Evolutionary conservation across 2,329 filamentous ascomycete genomes (phyloP), one percentile per base, ranked within the genome.

Genomic region (Trichophyton benhamiae): DNA sequence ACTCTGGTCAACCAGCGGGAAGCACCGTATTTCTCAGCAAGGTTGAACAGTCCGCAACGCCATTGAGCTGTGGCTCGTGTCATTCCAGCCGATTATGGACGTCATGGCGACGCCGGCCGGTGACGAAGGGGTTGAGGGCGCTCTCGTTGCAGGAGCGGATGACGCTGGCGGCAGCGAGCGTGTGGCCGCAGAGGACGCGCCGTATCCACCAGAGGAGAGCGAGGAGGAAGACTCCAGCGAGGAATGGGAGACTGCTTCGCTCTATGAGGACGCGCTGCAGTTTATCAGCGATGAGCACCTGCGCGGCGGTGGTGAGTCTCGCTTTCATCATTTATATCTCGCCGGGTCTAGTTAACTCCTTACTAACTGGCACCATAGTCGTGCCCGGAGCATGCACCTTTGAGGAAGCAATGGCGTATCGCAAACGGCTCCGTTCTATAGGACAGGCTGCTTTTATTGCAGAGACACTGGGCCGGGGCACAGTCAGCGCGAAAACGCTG

Each of bases 371-470:
- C 59, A 53, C 61, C 61, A 59, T 68, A 73, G 72, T 75, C n/a
- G 72, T 75, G 15, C 72, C 81, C 42, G 80, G 81, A 63, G 76
- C 76, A 27, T 89, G 86, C 74, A 85, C 84, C 0, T 78, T 84
- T 9, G 83, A 88, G 65, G 87, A 95, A 75, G 84, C 87, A 27
- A 77, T 81, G 63, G 77, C 79, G 17, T 87, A 86, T 70, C 85
- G 88, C 66, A 82, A 86, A 67, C 81, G 87, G 65, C 79, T 96
- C 63, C 87, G 87, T 70, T 80, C 84, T 59, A 79, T 91, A 64
- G 91, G 91, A n/a, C 87, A 88, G 22, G 82, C 84, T 63, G 81
- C 86, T 63, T 95, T 96, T 72, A 84, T 89, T 69, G 79, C 84
- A 67, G 81, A 85, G 67, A 91, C 87, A 36, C 79, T 95, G 58